phyloP scores from a whole-genome alignment of 2,329 filamentous ascomycete species.

The Achaetomium macrosporum region DNA sequence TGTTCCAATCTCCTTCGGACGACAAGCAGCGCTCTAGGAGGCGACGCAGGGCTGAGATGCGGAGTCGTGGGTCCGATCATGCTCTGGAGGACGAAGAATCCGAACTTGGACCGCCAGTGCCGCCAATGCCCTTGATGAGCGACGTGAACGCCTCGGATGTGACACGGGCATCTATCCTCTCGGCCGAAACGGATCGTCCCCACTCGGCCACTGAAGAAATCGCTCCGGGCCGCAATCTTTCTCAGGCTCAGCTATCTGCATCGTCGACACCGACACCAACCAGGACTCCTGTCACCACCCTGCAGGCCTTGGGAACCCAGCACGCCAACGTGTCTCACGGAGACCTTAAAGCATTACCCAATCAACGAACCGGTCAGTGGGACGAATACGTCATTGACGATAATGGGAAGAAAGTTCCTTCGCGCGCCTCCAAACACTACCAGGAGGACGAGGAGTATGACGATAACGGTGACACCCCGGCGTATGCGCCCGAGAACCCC shows the following conservation, averaged over 20 bases:
- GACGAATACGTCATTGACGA: slow-evolving; percentile 44
- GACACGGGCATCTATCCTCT: slow-evolving; percentile 80
- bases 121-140: slow-evolving; percentile 84
- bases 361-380: slow-evolving; percentile 38
- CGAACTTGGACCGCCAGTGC: slow-evolving; percentile 52
- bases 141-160: slow-evolving; percentile 81
- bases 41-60: slow-evolving; percentile 46
- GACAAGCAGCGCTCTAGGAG: slow-evolving; percentile 49
- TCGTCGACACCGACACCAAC: slow-evolving; percentile 59
- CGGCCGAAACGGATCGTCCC: slow-evolving; percentile 70
- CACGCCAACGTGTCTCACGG: slow-evolving; percentile 60
- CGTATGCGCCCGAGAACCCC: slow-evolving; percentile 29
- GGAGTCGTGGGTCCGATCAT: slow-evolving; percentile 43
- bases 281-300: slow-evolving; percentile 43
- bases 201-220: slow-evolving; percentile 60
- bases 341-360: slow-evolving; percentile 50
- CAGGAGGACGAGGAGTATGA: slow-evolving; percentile 40
- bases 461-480: slow-evolving; percentile 35
- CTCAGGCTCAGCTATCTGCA: slow-evolving; percentile 54
- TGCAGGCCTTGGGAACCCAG: slow-evolving; percentile 60
- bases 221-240: slow-evolving; percentile 58
- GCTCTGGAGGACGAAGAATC: slow-evolving; percentile 43
- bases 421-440: slow-evolving; percentile 19
- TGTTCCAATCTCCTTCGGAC: slow-evolving; percentile 37
- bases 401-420: slow-evolving; percentile 38